Percentiles rank a stretch among this genome's conserved stretches.
Conservation (phyloP, 129 eudicot genomes). For the Helianthus annuus region HanXRQr2.0-SUNRISE NC_035442.2:43608125-43608624, state of each 20-base stretch:
- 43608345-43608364: conserved; percentile 15
- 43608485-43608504: background rate
- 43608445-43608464: background rate
- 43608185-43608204: conserved; percentile 1
- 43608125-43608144: conserved; percentile 4
- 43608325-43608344: conserved; percentile 18
- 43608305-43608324: conserved; percentile 9
- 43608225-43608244: conserved; percentile 20
- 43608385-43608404: conserved; percentile 12
- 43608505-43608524: background rate
- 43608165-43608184: conserved; percentile 19
- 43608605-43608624: too few species aligned
- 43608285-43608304: conserved; percentile 19
- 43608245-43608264: conserved; percentile 5
- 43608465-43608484: background rate
- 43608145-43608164: conserved; percentile 5
- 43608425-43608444: conserved; percentile 15
- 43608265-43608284: conserved; percentile 9
- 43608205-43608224: conserved; percentile 10
- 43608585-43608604: too few species aligned
- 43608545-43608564: too few species aligned
- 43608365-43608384: conserved; percentile 15
- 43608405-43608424: conserved; percentile 17
- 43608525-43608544: background rate
- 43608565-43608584: too few species aligned